phyloP scores from a whole-genome alignment of 2,329 filamentous ascomycete species.

The Mollisiaceae sp. region DNA sequence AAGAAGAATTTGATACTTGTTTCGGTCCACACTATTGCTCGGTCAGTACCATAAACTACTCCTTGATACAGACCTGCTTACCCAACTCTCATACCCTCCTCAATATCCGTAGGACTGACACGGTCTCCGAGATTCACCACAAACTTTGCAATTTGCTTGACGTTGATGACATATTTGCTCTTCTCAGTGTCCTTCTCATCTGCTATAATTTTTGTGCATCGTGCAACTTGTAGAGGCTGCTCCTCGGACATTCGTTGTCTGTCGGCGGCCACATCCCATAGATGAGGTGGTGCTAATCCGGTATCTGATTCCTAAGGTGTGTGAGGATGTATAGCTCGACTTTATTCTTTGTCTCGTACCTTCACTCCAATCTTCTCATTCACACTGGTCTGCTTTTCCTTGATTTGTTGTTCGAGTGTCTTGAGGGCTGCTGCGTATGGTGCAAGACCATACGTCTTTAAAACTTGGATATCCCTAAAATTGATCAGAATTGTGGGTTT shows the following conservation, averaged over 20 bases:
- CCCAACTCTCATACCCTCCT: conserved; percentile 98
- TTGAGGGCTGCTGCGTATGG: conserved; percentile 93
- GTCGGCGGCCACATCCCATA: conserved; percentile 98
- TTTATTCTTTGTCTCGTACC: conserved; percentile 47
- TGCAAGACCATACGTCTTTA: conserved; percentile 98
- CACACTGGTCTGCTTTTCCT: conserved; percentile 96
- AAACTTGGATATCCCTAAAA: conserved; percentile 93
- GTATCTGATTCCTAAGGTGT: conserved; percentile 87
- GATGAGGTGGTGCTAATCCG: conserved; percentile 94
- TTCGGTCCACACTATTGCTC: conserved; percentile 76
- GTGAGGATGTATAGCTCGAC: not conserved
- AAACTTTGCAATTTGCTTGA: conserved; percentile 99
- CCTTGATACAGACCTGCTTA: conserved; percentile 45
- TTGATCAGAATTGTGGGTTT: conserved; percentile 38
- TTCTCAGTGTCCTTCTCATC: conserved; percentile 96
- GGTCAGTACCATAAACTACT: conserved; percentile 28
- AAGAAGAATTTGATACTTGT: conserved; percentile 98
- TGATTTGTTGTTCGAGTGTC: conserved; percentile 99
- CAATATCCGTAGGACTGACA: conserved; percentile 97
- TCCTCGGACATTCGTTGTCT: conserved; percentile 98
- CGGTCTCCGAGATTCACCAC: conserved; percentile 97
- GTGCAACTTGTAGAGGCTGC: conserved; percentile 94
- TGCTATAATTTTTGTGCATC: conserved; percentile 98
- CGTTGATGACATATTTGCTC: conserved; percentile 99
- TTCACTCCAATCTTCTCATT: conserved; percentile 98